phyloP scores from a whole-genome alignment of 164 flowering plant genomes.

The Umbilicus rupestris region DNA sequence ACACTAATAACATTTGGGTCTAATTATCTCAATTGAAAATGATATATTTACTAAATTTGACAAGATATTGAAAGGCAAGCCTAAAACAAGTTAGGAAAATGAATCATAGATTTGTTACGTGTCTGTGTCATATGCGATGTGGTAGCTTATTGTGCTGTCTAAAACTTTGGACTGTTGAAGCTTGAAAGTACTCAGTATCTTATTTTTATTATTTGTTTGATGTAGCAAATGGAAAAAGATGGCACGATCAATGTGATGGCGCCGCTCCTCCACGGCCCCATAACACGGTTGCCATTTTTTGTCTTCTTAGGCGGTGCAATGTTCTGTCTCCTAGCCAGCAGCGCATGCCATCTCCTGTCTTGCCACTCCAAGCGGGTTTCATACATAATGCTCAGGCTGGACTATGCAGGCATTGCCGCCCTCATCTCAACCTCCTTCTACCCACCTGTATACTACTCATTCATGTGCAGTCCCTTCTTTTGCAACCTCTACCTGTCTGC shows the following conservation, averaged over 20 bases:
- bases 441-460: slow-evolving; percentile 31
- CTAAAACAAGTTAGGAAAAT: too few relatives aligned
- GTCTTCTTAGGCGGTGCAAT: slow-evolving; percentile 26
- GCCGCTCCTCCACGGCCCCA: slow-evolving; percentile 42
- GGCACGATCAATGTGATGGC: slow-evolving; percentile 46
- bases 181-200: neutral
- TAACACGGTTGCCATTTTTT: slow-evolving; percentile 29
- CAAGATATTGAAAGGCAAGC: too few relatives aligned
- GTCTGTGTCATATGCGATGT: too few relatives aligned
- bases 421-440: slow-evolving; percentile 27
- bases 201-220: slow-evolving; percentile 9
- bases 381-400: slow-evolving; percentile 20
- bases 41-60: neutral
- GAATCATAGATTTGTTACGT: too few relatives aligned
- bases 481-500: slow-evolving; percentile 19
- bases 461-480: slow-evolving; percentile 22
- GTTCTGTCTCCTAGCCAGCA: slow-evolving; percentile 31
- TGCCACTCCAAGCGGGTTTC: slow-evolving; percentile 27
- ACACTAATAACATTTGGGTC: neutral
- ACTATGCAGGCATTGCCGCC: slow-evolving; percentile 26
- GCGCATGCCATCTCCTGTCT: slow-evolving; percentile 24
- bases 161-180: neutral
- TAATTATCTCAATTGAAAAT: neutral
- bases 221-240: slow-evolving; percentile 44
- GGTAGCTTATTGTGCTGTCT: neutral